Evolutionary conservation across 257 asterid genomes (phyloP).

Genomic region (Solanum dulcamara): DNA sequence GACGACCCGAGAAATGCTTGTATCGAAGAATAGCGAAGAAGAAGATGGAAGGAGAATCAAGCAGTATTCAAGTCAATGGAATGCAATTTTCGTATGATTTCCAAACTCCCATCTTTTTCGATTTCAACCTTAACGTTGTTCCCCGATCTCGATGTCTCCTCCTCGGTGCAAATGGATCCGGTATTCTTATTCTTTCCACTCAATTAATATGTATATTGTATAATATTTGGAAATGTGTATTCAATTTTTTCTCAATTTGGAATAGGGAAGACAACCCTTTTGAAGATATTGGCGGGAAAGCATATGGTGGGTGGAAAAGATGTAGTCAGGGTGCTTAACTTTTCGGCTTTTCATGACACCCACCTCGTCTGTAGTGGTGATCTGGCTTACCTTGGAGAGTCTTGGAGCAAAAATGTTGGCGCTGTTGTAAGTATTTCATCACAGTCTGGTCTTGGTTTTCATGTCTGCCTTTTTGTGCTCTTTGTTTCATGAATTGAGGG

Average conservation of each 20-base stretch:
- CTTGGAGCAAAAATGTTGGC: conserved; percentile 81
- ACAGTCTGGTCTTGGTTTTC: background rate
- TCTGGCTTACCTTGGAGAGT: conserved; percentile 85
- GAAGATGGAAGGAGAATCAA: conserved; percentile 23
- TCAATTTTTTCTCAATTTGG: background rate
- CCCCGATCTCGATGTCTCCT: conserved; percentile 91
- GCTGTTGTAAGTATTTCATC: conserved; percentile 54
- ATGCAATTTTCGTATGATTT: conserved; percentile 83
- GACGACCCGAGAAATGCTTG: background rate
- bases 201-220: no score
- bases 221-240: background rate
- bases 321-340: conserved; percentile 72
- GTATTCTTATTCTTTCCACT: no score
- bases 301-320: conserved; percentile 97
- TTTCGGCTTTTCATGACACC: conserved; percentile 90
- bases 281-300: conserved; percentile 94
- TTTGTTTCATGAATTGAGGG: background rate
- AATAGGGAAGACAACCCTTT: conserved; percentile 79
- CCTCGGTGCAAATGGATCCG: conserved; percentile 97
- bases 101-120: conserved; percentile 56
- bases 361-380: conserved; percentile 81
- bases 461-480: background rate
- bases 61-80: conserved; percentile 54
- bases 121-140: conserved; percentile 45
- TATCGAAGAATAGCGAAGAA: background rate